A percentile compares a stretch with the other conserved stretches of the same genome.
phyloP scores from a whole-genome alignment of 2,329 filamentous ascomycete species.

The Ophiocordyceps camponoti-rufipedis region DNA sequence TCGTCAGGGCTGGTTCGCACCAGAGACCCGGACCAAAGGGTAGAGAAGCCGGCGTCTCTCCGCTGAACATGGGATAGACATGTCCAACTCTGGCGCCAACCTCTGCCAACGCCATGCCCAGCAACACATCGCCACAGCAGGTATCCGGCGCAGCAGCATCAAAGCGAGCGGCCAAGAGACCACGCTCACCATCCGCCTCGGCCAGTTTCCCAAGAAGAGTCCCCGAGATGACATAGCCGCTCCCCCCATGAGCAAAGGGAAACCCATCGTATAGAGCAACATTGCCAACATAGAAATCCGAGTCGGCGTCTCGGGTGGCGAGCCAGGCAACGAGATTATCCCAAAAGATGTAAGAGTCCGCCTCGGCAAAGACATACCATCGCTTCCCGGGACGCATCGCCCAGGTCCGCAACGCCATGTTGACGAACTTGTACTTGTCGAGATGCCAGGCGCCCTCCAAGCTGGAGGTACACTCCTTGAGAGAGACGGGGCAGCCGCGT shows the following conservation, averaged over 20 bases:
- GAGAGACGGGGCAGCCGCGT: slow-evolving; percentile 25
- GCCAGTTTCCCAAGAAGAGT: slow-evolving; percentile 30
- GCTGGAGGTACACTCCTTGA: slow-evolving; percentile 21
- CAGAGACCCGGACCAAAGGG: slow-evolving; percentile 29
- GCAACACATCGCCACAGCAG: slow-evolving; percentile 33
- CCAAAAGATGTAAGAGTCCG: slow-evolving; percentile 40
- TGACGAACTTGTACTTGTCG: slow-evolving; percentile 44
- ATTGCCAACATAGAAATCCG: slow-evolving; percentile 30
- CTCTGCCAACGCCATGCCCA: slow-evolving; percentile 28
- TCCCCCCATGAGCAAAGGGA: slow-evolving; percentile 38
- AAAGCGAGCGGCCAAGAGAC: slow-evolving; percentile 22
- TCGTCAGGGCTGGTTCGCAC: slow-evolving; percentile 38
- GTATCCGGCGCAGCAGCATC: slow-evolving; percentile 23
- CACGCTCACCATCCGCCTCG: slow-evolving; percentile 5
- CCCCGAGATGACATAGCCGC: slow-evolving; percentile 36
- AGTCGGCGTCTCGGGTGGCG: slow-evolving; percentile 18
- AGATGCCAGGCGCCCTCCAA: slow-evolving; percentile 28
- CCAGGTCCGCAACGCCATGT: slow-evolving; percentile 38
- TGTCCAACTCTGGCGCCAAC: slow-evolving; percentile 23
- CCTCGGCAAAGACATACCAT: slow-evolving; percentile 43
- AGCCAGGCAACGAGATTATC: slow-evolving; percentile 32
- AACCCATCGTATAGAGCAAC: slow-evolving; percentile 24
- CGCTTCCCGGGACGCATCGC: slow-evolving; percentile 30
- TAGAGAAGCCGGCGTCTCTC: slow-evolving; percentile 32
- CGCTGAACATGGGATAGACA: slow-evolving; percentile 34